Evolutionary conservation across 441 rosid species (phyloP).

Genomic region (Pelargonium cotyledonis): DNA sequence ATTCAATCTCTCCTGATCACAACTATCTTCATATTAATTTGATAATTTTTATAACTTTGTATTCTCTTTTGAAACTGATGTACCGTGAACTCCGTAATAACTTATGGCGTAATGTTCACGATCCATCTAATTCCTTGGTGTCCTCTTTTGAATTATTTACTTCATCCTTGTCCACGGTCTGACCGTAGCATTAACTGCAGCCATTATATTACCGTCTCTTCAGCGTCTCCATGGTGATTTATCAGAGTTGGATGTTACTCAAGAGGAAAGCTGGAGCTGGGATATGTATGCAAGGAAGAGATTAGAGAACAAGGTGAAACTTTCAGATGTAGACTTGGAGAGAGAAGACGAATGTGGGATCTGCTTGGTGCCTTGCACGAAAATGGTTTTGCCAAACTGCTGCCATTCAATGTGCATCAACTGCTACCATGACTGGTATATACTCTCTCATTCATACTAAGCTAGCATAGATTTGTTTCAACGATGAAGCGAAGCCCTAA

Average conservation of each 20-base stretch:
- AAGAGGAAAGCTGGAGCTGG: conserved; percentile 10
- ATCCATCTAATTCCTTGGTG: background rate
- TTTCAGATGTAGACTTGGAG: conserved; percentile 24
- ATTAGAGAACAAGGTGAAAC: conserved; percentile 23
- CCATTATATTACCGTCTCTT: conserved; percentile 16
- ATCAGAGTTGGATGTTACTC: conserved; percentile 17
- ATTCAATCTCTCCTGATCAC: too few species aligned
- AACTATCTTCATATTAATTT: too few species aligned
- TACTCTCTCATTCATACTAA: background rate
- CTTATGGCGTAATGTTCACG: too few species aligned
- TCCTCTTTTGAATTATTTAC: background rate
- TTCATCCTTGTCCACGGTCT: background rate
- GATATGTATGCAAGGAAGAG: conserved; percentile 21
- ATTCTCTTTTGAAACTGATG: too few species aligned
- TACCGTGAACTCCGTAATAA: too few species aligned
- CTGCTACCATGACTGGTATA: conserved; percentile 37
- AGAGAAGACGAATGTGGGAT: conserved; percentile 41
- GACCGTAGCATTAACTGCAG: background rate
- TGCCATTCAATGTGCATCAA: conserved; percentile 38
- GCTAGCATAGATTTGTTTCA: too few species aligned
- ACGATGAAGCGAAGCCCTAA: too few species aligned
- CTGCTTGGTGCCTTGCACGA: conserved; percentile 36
- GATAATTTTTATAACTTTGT: too few species aligned
- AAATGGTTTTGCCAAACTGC: conserved; percentile 37
- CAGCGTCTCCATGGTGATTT: conserved; percentile 22